Base-by-base conservation (phyloP, 1,284 basidiomycete genomes). In the Schizophyllum commune region DNA sequence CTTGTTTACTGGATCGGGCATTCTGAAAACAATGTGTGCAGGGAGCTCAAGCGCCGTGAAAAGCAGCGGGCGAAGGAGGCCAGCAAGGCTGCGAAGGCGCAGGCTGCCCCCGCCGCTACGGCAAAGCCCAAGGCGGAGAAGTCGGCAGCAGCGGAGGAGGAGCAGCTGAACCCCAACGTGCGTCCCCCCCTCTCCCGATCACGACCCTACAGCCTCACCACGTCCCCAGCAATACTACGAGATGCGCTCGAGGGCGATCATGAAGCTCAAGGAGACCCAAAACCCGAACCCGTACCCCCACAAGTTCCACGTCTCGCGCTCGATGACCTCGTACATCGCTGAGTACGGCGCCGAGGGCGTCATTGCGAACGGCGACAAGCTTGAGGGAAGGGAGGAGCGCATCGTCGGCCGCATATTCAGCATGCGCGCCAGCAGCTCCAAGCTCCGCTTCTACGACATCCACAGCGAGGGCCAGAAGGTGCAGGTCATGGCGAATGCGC, bases 261-360 rank as follows among this genome's bases (percentile, higher is more conserved):
- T 88, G 68, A 86, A 88, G 68, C 83, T 99, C 63, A 89, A 94
- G 74, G 83, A 91, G 73, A 91, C 92, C 56, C 88, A 91, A 74
- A 76, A 84, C 33, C 94, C 94, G 5, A 93, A 96, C 73, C 96
- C 97, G 2, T 99, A 99, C 80, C 96, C 97, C 20, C 97, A 99
- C 88, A 99, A 99, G 84, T 99, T 99, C 80, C 76, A 97, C 69
- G 95, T 97, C 54, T 81, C 89, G 57, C 80, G 79, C 65, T 92
- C 91, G n/a, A 80, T 99, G 69, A 79, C 85, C 17, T 72, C 79
- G 13, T 99, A 89, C 76, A 86, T 98, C 71, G 74, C 83, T 15
- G 78, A 83, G 63, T 99, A 93, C 71, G 91, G 91, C 54, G 62
- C 70, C 32, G 88, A 92, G 60, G 90, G 89, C 61, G 81, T 84